A percentile compares a stretch with the other conserved stretches of the same genome.
Evolutionary conservation across 805 yeast species (phyloP).

Genomic region (Cyberlindnera maritima): DNA sequence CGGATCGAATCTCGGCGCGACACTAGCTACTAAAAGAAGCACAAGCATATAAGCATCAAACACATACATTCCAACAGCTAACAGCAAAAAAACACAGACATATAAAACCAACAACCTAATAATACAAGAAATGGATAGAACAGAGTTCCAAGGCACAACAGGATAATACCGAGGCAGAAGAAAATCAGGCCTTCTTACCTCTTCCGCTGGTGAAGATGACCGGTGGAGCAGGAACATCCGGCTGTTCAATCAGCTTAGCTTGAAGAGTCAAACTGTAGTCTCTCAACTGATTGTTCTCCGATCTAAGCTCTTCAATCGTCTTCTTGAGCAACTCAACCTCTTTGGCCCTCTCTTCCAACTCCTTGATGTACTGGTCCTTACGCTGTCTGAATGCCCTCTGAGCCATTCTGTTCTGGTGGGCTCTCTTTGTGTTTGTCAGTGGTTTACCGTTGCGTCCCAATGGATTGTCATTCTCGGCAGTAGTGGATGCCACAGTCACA

Average conservation of each 20-base stretch:
- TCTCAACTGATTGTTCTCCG: slow-evolving; percentile 68
- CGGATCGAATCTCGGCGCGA: too few relatives aligned
- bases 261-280: slow-evolving; percentile 72
- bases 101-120: neutral
- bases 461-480: slow-evolving; percentile 3
- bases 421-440: slow-evolving; percentile 71
- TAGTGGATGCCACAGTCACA: neutral
- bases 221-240: slow-evolving; percentile 42
- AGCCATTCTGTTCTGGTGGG: slow-evolving; percentile 88
- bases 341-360: slow-evolving; percentile 67
- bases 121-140: neutral
- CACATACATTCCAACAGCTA: neutral
- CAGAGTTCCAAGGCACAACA: neutral
- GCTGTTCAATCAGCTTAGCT: slow-evolving; percentile 54
- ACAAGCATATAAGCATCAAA: too few relatives aligned
- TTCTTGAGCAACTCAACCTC: slow-evolving; percentile 61
- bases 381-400: slow-evolving; percentile 89
- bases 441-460: slow-evolving; percentile 31
- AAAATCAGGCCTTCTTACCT: slow-evolving; percentile 8
- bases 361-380: slow-evolving; percentile 77
- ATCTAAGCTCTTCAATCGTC: slow-evolving; percentile 61
- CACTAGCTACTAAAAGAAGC: too few relatives aligned
- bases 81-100: too few relatives aligned
- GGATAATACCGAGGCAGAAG: neutral
- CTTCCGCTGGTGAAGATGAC: slow-evolving; percentile 24